phyloP scores from a whole-genome alignment of 2,329 filamentous ascomycete species.

The Xylariaceae sp. region DNA sequence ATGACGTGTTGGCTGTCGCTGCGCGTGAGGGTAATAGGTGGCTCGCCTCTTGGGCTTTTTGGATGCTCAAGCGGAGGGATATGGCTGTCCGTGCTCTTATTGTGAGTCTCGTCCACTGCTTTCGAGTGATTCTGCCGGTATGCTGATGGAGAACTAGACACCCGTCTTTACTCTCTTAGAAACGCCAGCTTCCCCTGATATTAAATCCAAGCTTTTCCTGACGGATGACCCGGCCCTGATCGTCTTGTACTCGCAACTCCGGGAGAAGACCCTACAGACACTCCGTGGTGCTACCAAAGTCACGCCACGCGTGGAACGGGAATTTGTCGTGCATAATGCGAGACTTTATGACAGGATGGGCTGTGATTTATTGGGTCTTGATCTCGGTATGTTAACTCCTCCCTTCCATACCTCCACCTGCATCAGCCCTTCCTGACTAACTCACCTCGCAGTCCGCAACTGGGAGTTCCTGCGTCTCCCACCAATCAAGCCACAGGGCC shows the following conservation, averaged over 20 bases:
- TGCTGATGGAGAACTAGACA: slow-evolving; percentile 45
- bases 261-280: slow-evolving; percentile 77
- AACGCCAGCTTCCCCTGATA: slow-evolving; percentile 62
- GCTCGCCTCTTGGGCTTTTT: slow-evolving; percentile 94
- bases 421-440: background rate
- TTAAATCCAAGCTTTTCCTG: slow-evolving; percentile 74
- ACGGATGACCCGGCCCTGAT: slow-evolving; percentile 89
- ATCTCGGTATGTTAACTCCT: slow-evolving; percentile 59
- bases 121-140: background rate
- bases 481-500: slow-evolving; percentile 28
- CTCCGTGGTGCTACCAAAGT: slow-evolving; percentile 81
- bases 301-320: slow-evolving; percentile 75
- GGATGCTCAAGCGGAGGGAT: slow-evolving; percentile 78
- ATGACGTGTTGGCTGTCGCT: slow-evolving; percentile 74
- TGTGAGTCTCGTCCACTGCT: slow-evolving; percentile 45
- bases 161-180: slow-evolving; percentile 73
- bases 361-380: slow-evolving; percentile 82
- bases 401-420: background rate
- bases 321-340: slow-evolving; percentile 83
- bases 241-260: slow-evolving; percentile 80
- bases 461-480: slow-evolving; percentile 70
- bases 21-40: slow-evolving; percentile 82
- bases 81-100: slow-evolving; percentile 82
- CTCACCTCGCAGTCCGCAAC: slow-evolving; percentile 56
- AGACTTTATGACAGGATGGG: slow-evolving; percentile 86